Conservation (phyloP, 306 rosid genomes). For the Psophocarpus tetragonolobus region DNA sequence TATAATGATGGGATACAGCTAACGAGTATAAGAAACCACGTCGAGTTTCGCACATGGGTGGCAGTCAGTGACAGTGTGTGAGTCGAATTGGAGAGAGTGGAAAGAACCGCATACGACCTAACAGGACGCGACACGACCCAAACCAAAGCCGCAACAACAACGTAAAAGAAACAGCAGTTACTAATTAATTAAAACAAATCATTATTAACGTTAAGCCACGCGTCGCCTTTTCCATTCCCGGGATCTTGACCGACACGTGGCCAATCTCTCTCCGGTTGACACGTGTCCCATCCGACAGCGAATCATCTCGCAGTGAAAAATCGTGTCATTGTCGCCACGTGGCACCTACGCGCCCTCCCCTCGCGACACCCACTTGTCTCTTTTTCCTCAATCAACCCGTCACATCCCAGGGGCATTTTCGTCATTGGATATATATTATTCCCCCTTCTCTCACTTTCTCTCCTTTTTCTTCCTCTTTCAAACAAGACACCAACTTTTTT, state of each 20-base stretch:
- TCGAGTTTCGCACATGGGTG: conserved; percentile 24
- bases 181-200: too few relatives aligned
- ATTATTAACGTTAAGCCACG: conserved; percentile 41
- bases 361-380: conserved; percentile 51
- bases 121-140: conserved; percentile 1
- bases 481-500: not conserved
- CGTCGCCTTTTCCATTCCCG: conserved; percentile 23
- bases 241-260: conserved; percentile 48
- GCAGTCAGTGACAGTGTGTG: not conserved
- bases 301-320: conserved; percentile 35
- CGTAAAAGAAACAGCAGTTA: too few relatives aligned
- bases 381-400: conserved; percentile 31
- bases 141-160: not conserved
- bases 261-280: too few relatives aligned
- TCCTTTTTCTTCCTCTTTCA: not conserved
- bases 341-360: conserved; percentile 27
- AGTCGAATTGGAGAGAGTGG: not conserved
- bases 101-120: not conserved
- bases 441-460: not conserved
- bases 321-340: conserved; percentile 57
- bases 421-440: conserved; percentile 32
- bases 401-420: conserved; percentile 50
- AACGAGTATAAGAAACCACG: not conserved
- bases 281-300: conserved; percentile 52
- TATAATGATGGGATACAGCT: conserved; percentile 26